phyloP scores from a whole-genome alignment of 2,329 filamentous ascomycete genomes.

The Ceratocystis harringtonii region DNA sequence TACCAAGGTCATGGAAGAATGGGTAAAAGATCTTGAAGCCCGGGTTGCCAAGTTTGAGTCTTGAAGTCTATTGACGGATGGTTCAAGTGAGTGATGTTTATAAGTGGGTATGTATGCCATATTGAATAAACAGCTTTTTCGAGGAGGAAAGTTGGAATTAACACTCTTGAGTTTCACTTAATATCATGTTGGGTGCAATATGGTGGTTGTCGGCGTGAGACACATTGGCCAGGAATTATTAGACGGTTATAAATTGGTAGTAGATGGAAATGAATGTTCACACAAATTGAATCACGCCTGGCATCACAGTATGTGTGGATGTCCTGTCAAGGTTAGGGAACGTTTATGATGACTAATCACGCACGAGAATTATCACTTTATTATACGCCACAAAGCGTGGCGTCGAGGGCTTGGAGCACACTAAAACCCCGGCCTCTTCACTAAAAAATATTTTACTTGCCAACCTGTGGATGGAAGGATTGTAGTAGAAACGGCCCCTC shows the following conservation, averaged over 20 bases:
- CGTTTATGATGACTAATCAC: conserved; percentile 10
- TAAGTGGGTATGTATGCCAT: neutral
- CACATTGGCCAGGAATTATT: too few species aligned
- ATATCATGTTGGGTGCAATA: too few species aligned
- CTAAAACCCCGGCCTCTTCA: conserved; percentile 17
- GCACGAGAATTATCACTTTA: neutral
- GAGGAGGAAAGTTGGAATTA: neutral
- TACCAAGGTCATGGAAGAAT: conserved; percentile 68
- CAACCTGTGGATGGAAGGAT: conserved; percentile 11
- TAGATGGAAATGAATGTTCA: too few species aligned
- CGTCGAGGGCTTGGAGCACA: conserved; percentile 17
- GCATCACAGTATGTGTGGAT: too few species aligned
- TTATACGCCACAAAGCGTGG: conserved; percentile 12
- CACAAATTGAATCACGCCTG: too few species aligned
- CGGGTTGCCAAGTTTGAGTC: conserved; percentile 42
- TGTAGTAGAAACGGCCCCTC: conserved; percentile 10
- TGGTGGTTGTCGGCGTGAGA: too few species aligned
- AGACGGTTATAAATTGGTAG: too few species aligned
- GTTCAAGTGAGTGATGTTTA: neutral
- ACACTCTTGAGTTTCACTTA: neutral
- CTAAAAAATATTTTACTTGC: conserved; percentile 16
- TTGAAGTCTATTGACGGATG: neutral
- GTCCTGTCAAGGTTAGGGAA: neutral
- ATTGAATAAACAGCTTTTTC: neutral
- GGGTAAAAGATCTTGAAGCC: conserved; percentile 75